phyloP scores from a whole-genome alignment of 2,329 filamentous ascomycete species.

The Pseudogymnoascus sp. region DNA sequence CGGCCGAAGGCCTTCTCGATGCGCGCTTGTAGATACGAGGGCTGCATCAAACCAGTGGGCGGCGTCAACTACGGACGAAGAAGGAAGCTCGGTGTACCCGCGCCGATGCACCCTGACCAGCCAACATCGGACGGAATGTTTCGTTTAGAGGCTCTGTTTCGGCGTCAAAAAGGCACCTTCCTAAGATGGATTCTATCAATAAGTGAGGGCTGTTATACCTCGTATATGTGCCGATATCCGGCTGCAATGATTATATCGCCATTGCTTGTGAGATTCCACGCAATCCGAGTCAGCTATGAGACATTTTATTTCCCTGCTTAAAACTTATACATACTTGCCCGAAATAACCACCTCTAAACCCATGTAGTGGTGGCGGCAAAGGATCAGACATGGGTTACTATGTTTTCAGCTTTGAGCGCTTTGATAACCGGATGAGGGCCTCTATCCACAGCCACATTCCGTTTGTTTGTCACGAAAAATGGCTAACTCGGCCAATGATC shows the following conservation, averaged over 20 bases:
- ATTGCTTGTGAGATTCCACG: neutral
- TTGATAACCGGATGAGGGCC: neutral
- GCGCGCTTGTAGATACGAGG: neutral
- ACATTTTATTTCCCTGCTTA: neutral
- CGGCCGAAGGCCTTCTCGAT: neutral
- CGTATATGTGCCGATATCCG: neutral
- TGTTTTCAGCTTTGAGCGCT: neutral
- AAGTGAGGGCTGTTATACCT: neutral
- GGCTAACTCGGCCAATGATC: neutral
- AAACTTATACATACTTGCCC: neutral
- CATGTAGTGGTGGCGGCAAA: too few species aligned
- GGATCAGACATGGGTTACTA: too few species aligned
- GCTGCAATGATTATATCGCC: neutral
- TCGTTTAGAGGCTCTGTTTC: neutral
- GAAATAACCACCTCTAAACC: neutral
- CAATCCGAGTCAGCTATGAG: neutral
- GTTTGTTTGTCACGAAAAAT: neutral
- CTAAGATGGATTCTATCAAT: neutral
- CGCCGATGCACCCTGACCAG: neutral
- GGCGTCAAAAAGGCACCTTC: neutral
- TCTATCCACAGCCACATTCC: neutral
- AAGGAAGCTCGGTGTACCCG: conserved; percentile 1
- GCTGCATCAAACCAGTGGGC: neutral
- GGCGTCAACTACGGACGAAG: neutral
- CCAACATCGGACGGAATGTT: neutral